These are phyloP conservation scores for Clarkia xantiana DNA, from an alignment of 345 rosid species.

Conservation along the genomic window DNA sequence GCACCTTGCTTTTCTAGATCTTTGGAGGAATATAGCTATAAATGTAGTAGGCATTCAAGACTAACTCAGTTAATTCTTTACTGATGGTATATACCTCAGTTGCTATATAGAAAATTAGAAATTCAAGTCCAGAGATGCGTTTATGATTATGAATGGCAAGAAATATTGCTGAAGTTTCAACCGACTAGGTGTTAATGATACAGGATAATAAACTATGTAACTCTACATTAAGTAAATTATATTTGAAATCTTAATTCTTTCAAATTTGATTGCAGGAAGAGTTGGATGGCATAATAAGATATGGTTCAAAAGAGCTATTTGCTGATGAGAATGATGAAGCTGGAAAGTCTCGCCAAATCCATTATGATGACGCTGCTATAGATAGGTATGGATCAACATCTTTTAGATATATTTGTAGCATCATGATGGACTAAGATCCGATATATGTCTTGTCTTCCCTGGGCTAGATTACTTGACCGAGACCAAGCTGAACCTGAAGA, in stretches of 20 bases:
- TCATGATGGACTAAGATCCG: neutral
- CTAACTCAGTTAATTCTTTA: too few species aligned
- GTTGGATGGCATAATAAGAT: constrained; percentile 90
- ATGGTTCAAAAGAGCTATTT: constrained; percentile 96
- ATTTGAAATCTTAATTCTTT: constrained; percentile 15
- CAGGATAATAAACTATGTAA: neutral
- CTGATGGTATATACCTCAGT: too few species aligned
- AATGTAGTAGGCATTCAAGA: too few species aligned
- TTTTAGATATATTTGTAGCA: constrained; percentile 2
- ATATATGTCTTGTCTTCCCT: constrained; percentile 1
- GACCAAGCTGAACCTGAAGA: constrained; percentile 72
- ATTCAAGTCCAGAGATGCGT: too few species aligned
- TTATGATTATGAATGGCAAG: too few species aligned
- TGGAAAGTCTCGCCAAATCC: constrained; percentile 92
- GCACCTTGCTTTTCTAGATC: too few species aligned
- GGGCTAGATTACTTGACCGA: constrained; percentile 73
- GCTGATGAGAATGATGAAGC: constrained; percentile 93
- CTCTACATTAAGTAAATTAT: neutral
- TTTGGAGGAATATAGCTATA: too few species aligned
- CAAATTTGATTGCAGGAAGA: constrained; percentile 49
- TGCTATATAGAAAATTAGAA: too few species aligned
- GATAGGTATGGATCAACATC: constrained; percentile 38
- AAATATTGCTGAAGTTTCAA: too few species aligned
- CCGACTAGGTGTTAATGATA: too few species aligned
- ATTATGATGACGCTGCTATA: constrained; percentile 87